These are phyloP conservation scores for Pyricularia sp. DNA, from an alignment of 2,329 filamentous ascomycete species.

Conservation along the genomic window DNA sequence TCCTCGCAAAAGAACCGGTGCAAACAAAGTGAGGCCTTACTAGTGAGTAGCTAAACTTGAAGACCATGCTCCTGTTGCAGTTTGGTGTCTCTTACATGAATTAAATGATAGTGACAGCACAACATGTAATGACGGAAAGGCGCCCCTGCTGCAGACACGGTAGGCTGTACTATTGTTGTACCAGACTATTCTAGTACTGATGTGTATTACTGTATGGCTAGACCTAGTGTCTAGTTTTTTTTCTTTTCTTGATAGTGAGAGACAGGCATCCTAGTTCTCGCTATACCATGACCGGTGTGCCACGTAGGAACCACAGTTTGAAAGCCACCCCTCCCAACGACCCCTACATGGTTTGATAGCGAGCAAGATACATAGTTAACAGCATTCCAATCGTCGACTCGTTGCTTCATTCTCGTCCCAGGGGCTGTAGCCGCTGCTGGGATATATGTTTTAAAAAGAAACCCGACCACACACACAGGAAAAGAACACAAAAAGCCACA, in stretches of 20 bases:
- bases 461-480: not conserved
- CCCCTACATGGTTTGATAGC: not conserved
- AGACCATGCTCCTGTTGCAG: too few species aligned
- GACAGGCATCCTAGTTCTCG: not conserved
- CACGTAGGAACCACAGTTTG: not conserved
- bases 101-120: too few species aligned
- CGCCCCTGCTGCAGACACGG: not conserved
- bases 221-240: not conserved
- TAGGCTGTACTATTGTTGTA: too few species aligned
- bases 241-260: not conserved
- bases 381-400: not conserved
- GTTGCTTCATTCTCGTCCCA: not conserved
- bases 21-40: too few species aligned
- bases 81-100: too few species aligned
- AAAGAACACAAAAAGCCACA: not conserved
- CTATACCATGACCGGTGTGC: not conserved
- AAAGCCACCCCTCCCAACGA: not conserved
- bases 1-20: too few species aligned
- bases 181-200: not conserved
- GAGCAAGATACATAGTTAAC: not conserved
- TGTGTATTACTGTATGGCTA: not conserved
- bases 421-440: not conserved
- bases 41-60: too few species aligned
- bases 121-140: not conserved
- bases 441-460: not conserved